Conservation (phyloP, 176 grass and related monocot species). For the Dendrocalamus sinicus region DNA sequence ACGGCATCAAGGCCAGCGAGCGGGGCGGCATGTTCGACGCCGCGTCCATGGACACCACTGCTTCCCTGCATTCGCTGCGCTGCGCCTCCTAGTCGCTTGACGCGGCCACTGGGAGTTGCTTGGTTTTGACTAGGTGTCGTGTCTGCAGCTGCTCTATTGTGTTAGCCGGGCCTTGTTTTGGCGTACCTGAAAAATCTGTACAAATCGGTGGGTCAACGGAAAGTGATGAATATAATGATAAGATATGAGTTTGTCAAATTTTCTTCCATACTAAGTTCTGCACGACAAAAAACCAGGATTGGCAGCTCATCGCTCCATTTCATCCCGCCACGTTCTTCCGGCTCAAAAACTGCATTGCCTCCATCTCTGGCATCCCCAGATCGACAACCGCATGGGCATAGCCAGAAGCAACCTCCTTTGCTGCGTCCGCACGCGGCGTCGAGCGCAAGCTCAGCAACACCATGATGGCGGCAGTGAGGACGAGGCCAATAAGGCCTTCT, state of each 20-base stretch:
- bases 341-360: not conserved
- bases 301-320: not conserved
- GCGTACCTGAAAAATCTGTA: constrained; percentile 7
- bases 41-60: constrained; percentile 55
- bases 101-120: not conserved
- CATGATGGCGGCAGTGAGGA: not conserved
- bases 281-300: not conserved
- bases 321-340: constrained; percentile 34
- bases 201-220: not conserved
- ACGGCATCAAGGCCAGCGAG: constrained; percentile 56
- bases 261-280: not conserved
- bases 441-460: not conserved
- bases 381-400: not conserved
- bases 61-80: constrained; percentile 57
- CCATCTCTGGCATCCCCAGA: not conserved
- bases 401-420: not conserved
- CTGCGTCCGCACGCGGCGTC: constrained; percentile 6
- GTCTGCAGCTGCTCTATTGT: not conserved
- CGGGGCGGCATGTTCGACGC: constrained; percentile 51
- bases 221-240: not conserved
- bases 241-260: not conserved
- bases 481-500: not conserved
- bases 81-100: constrained; percentile 45
- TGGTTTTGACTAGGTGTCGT: not conserved
- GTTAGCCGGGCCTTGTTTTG: not conserved